Conservation (phyloP, 2,329 filamentous ascomycete genomes). For the Sphaerostilbella broomeana region DNA sequence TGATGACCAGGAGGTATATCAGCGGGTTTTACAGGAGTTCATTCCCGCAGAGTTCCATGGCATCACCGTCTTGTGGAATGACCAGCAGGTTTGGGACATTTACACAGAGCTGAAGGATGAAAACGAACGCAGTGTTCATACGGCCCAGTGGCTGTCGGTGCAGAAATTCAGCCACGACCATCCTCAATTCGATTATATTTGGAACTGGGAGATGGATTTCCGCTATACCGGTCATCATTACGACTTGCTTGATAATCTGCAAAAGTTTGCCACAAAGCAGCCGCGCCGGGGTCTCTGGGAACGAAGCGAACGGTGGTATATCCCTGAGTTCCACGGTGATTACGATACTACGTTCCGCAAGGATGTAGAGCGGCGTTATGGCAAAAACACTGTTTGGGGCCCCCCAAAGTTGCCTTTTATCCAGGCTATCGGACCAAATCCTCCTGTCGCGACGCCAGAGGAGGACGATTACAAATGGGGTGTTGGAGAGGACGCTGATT, state of each 20-base stretch:
- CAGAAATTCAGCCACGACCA: constrained; percentile 71
- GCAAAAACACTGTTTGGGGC: constrained; percentile 59
- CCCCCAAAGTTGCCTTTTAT: constrained; percentile 52
- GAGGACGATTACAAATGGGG: constrained; percentile 70
- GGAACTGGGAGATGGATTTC: constrained; percentile 85
- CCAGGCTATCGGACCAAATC: constrained; percentile 55
- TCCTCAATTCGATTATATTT: constrained; percentile 73
- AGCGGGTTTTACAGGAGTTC: constrained; percentile 51
- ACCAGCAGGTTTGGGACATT: constrained; percentile 64
- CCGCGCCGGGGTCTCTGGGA: constrained; percentile 70
- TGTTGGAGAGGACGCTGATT: constrained; percentile 67
- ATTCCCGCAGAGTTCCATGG: constrained; percentile 64
- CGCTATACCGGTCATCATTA: constrained; percentile 77
- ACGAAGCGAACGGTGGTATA: constrained; percentile 65
- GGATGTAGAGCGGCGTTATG: constrained; percentile 50
- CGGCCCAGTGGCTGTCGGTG: constrained; percentile 62
- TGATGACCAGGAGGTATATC: constrained; percentile 52
- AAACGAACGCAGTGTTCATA: constrained; percentile 47
- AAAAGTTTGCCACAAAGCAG: constrained; percentile 57
- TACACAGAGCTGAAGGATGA: constrained; percentile 69
- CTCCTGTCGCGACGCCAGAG: constrained; percentile 50
- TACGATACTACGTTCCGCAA: constrained; percentile 62
- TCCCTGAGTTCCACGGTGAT: constrained; percentile 59
- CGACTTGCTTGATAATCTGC: constrained; percentile 63
- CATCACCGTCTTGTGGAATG: constrained; percentile 70